Evolutionary conservation across 495 filamentous ascomycete genomes (phyloP).

Genomic region (Jackrogersella multiformis): DNA sequence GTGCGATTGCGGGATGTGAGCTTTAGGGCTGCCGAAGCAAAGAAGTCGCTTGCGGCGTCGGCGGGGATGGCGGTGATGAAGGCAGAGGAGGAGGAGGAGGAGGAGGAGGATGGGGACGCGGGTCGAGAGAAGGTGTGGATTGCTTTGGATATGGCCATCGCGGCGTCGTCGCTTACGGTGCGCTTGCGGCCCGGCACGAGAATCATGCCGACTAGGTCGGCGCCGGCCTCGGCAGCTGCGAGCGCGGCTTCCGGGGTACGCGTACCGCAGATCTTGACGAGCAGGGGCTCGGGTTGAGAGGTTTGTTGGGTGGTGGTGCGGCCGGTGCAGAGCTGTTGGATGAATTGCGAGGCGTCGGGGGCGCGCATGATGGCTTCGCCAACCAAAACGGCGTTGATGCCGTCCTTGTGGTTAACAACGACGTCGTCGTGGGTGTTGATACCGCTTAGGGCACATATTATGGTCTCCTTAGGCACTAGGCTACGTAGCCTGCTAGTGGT

Average conservation of each 20-base stretch:
- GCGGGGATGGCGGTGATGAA: constrained; percentile 3
- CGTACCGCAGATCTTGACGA: constrained; percentile 98
- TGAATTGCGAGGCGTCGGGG: constrained; percentile 77
- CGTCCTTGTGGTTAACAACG: constrained; percentile 83
- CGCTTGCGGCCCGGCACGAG: constrained; percentile 83
- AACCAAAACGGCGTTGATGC: constrained; percentile 91
- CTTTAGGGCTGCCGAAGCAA: constrained; percentile 51
- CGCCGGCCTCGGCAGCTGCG: constrained; percentile 84
- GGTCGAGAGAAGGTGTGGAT: constrained; percentile 63
- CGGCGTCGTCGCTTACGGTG: constrained; percentile 77
- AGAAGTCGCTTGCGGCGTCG: constrained; percentile 55
- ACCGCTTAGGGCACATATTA: constrained; percentile 93
- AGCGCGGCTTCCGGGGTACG: constrained; percentile 81
- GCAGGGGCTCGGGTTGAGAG: constrained; percentile 50
- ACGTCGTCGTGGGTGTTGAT: constrained; percentile 94
- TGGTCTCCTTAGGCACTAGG: constrained; percentile 83
- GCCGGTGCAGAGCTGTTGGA: constrained; percentile 78
- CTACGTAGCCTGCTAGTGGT: constrained; percentile 92
- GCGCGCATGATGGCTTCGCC: constrained; percentile 97
- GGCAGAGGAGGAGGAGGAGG: neutral
- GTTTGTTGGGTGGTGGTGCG: constrained; percentile 38
- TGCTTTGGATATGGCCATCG: constrained; percentile 78
- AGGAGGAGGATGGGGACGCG: neutral
- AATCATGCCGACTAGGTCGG: constrained; percentile 93
- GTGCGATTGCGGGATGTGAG: constrained; percentile 46